These are phyloP conservation scores for Thozetella sp. DNA, from an alignment of 495 filamentous ascomycete genomes.

Conservation along the genomic window DNA sequence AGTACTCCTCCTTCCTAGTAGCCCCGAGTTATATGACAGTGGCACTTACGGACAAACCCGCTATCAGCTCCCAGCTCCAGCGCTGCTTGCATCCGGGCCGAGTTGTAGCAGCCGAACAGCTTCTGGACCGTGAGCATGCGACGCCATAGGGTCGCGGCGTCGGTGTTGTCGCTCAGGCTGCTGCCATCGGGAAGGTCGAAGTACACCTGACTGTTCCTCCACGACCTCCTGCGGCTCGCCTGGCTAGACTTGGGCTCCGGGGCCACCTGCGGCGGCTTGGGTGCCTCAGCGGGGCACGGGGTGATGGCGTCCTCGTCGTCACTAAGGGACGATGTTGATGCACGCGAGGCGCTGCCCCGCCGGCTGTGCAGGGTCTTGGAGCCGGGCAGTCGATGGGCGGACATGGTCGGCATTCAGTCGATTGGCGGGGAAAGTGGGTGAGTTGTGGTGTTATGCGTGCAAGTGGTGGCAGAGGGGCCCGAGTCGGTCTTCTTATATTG, in stretches of 20 bases:
- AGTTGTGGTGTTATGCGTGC: background rate
- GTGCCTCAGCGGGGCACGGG: slow-evolving; percentile 11
- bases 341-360: slow-evolving; percentile 3
- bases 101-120: slow-evolving; percentile 45
- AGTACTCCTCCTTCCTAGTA: background rate
- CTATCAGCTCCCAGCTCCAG: slow-evolving; percentile 32
- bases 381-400: background rate
- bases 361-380: background rate
- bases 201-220: slow-evolving; percentile 10
- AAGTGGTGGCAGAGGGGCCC: background rate
- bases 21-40: slow-evolving; percentile 6
- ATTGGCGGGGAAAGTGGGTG: background rate
- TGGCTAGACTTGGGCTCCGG: background rate
- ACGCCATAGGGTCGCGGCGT: slow-evolving; percentile 39
- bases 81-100: slow-evolving; percentile 43
- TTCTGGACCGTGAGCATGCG: slow-evolving; percentile 46
- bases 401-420: background rate
- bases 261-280: background rate
- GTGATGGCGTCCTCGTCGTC: slow-evolving; percentile 23
- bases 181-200: background rate
- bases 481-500: background rate
- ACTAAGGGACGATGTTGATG: slow-evolving; percentile 11
- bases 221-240: slow-evolving; percentile 7
- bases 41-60: slow-evolving; percentile 36
- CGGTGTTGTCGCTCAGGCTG: slow-evolving; percentile 13